Percentiles rank a stretch among this genome's conserved stretches.
These are phyloP conservation scores for Sodiomyces alkalinus DNA, from an alignment of 2,329 filamentous ascomycete genomes.

Conservation along the genomic window DNA sequence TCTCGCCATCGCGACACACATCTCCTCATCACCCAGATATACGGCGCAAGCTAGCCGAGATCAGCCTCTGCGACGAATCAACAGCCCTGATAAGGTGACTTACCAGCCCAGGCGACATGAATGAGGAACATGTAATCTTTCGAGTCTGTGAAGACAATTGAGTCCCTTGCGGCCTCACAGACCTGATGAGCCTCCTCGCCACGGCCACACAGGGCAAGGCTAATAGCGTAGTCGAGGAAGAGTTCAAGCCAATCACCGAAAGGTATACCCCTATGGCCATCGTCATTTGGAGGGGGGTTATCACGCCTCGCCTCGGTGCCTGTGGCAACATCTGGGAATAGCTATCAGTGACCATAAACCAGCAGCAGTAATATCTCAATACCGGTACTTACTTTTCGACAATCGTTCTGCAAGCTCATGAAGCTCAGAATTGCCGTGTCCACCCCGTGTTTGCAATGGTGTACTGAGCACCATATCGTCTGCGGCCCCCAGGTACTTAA, in stretches of 20 bases:
- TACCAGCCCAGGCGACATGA: constrained; percentile 62
- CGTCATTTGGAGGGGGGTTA: constrained; percentile 20
- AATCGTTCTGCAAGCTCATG: constrained; percentile 40
- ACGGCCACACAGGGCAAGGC: constrained; percentile 53
- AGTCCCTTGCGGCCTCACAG: constrained; percentile 62
- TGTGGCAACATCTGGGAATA: constrained; percentile 16
- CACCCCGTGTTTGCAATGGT: constrained; percentile 5
- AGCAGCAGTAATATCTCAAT: constrained; percentile 11
- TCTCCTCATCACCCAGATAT: constrained; percentile 63
- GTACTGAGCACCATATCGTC: constrained; percentile 8
- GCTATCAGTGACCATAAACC: not conserved
- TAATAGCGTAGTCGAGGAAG: constrained; percentile 75
- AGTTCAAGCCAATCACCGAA: constrained; percentile 81
- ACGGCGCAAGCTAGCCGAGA: constrained; percentile 57
- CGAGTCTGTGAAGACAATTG: constrained; percentile 67
- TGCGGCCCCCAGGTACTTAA: constrained; percentile 35
- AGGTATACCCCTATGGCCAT: constrained; percentile 55
- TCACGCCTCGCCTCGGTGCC: constrained; percentile 6
- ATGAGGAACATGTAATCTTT: constrained; percentile 55
- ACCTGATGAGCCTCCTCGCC: constrained; percentile 63
- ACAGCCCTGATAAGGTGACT: constrained; percentile 13
- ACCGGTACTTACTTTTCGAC: constrained; percentile 29
- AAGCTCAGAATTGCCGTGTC: constrained; percentile 25
- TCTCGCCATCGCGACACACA: constrained; percentile 56
- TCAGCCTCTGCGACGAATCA: not conserved